phyloP scores from a whole-genome alignment of 1,284 basidiomycete species.

The Fomitopsis palustris region DNA sequence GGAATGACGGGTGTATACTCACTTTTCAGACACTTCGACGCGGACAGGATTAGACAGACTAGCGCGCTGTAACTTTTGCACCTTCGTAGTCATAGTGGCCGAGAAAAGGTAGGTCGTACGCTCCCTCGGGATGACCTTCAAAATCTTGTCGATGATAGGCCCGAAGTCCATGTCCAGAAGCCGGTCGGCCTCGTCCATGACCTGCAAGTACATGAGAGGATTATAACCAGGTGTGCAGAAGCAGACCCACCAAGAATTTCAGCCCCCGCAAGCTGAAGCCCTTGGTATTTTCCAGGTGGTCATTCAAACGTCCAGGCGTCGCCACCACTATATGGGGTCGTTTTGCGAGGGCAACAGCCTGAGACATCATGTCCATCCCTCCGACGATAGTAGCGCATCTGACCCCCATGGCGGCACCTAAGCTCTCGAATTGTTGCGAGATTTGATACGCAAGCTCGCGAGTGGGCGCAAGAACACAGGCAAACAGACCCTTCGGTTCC shows the following conservation, averaged over 20 bases:
- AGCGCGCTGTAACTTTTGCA: conserved; percentile 96
- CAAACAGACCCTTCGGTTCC: conserved; percentile 91
- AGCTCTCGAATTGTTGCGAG: conserved; percentile 90
- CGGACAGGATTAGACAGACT: conserved; percentile 93
- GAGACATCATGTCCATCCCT: conserved; percentile 92
- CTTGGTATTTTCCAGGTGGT: conserved; percentile 98
- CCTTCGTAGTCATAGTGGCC: conserved; percentile 99
- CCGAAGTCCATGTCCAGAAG: conserved; percentile 98
- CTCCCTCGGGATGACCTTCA: conserved; percentile 94
- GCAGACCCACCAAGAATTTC: conserved; percentile 77
- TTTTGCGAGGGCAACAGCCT: conserved; percentile 92
- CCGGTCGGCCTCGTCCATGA: conserved; percentile 97
- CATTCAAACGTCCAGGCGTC: conserved; percentile 92
- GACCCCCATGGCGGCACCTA: conserved; percentile 94
- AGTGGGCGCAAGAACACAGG: conserved; percentile 93
- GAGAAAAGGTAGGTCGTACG: conserved; percentile 96
- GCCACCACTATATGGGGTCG: conserved; percentile 96
- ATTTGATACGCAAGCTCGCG: conserved; percentile 99
- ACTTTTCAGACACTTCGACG: conserved; percentile 94
- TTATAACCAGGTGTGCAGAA: not conserved
- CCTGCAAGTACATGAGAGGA: conserved; percentile 40
- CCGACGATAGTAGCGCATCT: conserved; percentile 92
- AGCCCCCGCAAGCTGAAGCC: conserved; percentile 89
- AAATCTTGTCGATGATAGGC: conserved; percentile 94
- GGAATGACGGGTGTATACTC: conserved; percentile 25